Percentiles rank a stretch among this genome's conserved stretches.
These are phyloP conservation scores for Vitis rupestris DNA, from an alignment of 164 flowering plant genomes.

Conservation along the genomic window DNA sequence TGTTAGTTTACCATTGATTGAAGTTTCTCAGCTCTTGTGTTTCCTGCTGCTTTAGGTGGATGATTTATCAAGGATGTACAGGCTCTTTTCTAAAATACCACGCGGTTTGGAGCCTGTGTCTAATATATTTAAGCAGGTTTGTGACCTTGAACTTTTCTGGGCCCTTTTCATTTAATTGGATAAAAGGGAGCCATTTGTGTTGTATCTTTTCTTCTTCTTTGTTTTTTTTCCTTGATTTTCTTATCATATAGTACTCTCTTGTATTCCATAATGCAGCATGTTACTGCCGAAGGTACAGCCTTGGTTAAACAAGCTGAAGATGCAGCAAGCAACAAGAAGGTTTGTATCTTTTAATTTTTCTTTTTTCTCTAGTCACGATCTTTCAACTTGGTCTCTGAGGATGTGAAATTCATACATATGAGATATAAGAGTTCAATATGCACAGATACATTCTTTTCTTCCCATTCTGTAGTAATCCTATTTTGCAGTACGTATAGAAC, in stretches of 20 bases:
- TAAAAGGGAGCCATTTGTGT: neutral
- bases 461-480: neutral
- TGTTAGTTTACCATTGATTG: neutral
- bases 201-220: neutral
- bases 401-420: neutral
- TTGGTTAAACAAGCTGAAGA: slow-evolving; percentile 96
- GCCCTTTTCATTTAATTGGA: neutral
- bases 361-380: neutral
- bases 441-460: neutral
- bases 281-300: slow-evolving; percentile 87
- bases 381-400: no score
- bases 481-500: no score
- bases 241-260: neutral
- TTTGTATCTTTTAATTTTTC: slow-evolving; percentile 16
- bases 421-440: neutral
- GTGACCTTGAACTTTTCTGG: neutral
- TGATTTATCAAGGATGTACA: slow-evolving; percentile 91
- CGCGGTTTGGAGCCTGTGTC: slow-evolving; percentile 84
- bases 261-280: slow-evolving; percentile 59
- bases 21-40: neutral
- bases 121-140: slow-evolving; percentile 83
- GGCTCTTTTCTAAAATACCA: slow-evolving; percentile 73
- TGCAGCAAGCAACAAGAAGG: slow-evolving; percentile 93
- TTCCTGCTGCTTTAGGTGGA: slow-evolving; percentile 38
- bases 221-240: neutral